Conservation (phyloP, 163 green algal species). For the Chloromonas sp. region DNA sequence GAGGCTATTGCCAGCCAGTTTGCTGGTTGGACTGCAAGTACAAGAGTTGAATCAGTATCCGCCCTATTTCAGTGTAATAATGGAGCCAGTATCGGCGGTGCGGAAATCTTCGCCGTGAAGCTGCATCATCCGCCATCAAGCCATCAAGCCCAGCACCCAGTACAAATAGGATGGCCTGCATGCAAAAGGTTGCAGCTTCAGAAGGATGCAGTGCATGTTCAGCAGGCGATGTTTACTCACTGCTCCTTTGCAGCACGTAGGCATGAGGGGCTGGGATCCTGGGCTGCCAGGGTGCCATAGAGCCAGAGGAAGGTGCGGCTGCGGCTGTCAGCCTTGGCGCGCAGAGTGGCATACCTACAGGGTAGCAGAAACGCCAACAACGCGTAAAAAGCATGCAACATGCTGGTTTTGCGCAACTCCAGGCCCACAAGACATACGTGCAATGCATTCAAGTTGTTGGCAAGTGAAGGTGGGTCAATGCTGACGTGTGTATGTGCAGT, state of each 20-base stretch:
- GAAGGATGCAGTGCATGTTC: neutral
- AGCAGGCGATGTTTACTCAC: neutral
- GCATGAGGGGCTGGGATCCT: neutral
- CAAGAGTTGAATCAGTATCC: neutral
- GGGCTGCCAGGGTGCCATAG: constrained; percentile 10
- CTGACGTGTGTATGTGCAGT: too few relatives aligned
- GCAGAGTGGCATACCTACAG: constrained; percentile 63
- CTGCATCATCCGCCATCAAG: too few relatives aligned
- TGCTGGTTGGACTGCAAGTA: neutral
- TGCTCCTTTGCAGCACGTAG: neutral
- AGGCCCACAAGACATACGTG: too few relatives aligned
- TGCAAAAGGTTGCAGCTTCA: neutral
- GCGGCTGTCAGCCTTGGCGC: constrained; percentile 32
- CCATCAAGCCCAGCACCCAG: too few relatives aligned
- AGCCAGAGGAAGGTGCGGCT: constrained; percentile 19
- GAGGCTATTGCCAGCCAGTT: neutral
- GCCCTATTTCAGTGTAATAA: too few relatives aligned
- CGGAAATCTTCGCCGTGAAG: too few relatives aligned
- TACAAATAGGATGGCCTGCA: neutral
- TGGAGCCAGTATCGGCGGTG: too few relatives aligned
- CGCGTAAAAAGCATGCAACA: neutral
- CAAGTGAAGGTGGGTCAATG: too few relatives aligned
- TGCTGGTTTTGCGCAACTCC: neutral
- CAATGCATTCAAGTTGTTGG: too few relatives aligned
- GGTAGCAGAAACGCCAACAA: neutral